Evolutionary conservation across 208 protist species (phyloP).

Genomic region (Endotrypanum monterogeii): DNA sequence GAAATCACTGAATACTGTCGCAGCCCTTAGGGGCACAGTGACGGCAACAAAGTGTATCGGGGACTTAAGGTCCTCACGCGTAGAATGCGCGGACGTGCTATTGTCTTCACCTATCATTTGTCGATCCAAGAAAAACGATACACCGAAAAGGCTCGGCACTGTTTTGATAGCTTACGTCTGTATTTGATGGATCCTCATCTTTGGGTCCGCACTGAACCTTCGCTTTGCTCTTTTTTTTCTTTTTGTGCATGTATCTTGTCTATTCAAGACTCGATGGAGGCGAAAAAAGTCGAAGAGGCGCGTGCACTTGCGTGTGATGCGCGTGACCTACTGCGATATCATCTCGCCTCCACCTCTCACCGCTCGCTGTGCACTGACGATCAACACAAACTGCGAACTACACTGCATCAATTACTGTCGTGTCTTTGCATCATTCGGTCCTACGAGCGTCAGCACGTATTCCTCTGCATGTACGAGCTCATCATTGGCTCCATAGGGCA

Average conservation of each 20-base stretch:
- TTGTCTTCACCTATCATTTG: background rate
- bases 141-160: background rate
- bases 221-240: background rate
- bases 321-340: slow-evolving; percentile 19
- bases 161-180: background rate
- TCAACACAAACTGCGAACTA: slow-evolving; percentile 11
- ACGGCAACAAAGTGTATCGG: too few relatives aligned
- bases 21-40: too few relatives aligned
- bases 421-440: slow-evolving; percentile 43
- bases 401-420: slow-evolving; percentile 31
- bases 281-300: slow-evolving; percentile 31
- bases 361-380: slow-evolving; percentile 4
- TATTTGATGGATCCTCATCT: background rate
- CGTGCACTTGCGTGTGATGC: slow-evolving; percentile 17
- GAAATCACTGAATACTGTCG: too few relatives aligned
- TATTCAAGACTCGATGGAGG: slow-evolving; percentile 21
- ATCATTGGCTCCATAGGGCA: slow-evolving; percentile 12
- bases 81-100: too few relatives aligned
- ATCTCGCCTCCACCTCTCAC: slow-evolving; percentile 3
- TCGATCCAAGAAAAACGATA: background rate
- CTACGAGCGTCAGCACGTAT: slow-evolving; percentile 26
- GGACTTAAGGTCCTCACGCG: too few relatives aligned
- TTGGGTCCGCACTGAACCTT: background rate
- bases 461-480: slow-evolving; percentile 16
- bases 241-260: background rate